Conservation (phyloP, 495 filamentous ascomycete genomes). For the Annulohypoxylon nitens region DNA sequence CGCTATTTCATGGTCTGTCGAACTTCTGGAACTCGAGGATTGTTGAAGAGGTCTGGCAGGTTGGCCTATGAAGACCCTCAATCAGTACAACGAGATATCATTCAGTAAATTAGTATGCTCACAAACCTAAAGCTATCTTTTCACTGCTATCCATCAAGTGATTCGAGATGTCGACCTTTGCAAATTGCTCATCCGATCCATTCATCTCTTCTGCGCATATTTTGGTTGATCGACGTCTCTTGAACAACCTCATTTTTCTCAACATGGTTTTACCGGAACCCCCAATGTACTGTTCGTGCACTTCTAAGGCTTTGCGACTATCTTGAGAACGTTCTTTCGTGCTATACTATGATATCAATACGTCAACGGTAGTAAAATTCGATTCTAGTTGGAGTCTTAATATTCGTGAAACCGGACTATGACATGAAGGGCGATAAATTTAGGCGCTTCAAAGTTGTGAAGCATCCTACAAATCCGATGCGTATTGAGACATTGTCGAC, state of each 20-base stretch:
- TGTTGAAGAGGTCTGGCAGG: neutral
- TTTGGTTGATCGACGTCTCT: conserved; percentile 9
- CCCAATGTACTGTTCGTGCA: neutral
- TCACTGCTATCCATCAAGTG: neutral
- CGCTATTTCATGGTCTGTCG: conserved; percentile 1
- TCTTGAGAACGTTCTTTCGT: neutral
- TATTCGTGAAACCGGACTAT: conserved; percentile 1
- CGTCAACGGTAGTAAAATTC: neutral
- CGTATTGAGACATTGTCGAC: neutral
- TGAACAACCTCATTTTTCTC: conserved; percentile 11
- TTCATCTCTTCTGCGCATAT: neutral
- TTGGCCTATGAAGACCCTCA: conserved; percentile 4
- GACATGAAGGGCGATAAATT: neutral
- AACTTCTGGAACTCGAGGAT: neutral
- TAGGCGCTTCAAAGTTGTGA: too few species aligned
- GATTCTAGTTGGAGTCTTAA: neutral
- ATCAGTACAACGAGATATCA: neutral
- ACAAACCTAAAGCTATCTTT: conserved; percentile 11
- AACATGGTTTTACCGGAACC: neutral
- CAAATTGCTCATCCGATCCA: conserved; percentile 7
- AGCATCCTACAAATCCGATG: neutral
- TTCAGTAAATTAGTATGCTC: neutral
- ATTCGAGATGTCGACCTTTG: conserved; percentile 11
- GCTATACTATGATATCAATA: neutral
- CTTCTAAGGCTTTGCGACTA: neutral